Conservation (phyloP, 441 rosid genomes). For the Populus hybrid region DNA sequence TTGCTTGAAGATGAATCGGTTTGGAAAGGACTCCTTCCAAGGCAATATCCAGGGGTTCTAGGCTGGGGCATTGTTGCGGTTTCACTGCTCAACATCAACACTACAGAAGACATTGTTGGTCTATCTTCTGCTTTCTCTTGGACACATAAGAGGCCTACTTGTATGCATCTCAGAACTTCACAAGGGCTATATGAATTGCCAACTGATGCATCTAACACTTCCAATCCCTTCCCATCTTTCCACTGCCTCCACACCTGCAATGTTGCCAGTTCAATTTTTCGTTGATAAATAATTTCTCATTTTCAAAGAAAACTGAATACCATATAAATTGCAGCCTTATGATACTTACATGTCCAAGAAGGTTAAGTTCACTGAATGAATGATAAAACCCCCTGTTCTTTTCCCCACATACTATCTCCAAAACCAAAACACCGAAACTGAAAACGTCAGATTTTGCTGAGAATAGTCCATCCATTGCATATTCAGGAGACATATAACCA, state of each 20-base stretch:
- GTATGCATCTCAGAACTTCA: no score
- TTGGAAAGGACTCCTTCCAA: conserved; percentile 48
- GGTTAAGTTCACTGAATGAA: conserved; percentile 27
- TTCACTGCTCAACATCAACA: conserved; percentile 68
- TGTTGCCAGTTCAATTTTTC: not conserved
- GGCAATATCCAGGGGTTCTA: conserved; percentile 65
- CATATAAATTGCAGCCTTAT: not conserved
- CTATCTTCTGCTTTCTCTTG: no score
- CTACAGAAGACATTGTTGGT: conserved; percentile 34
- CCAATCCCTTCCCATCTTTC: not conserved
- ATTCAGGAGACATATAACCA: conserved; percentile 14
- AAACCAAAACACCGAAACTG: conserved; percentile 36
- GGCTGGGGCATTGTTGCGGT: conserved; percentile 51
- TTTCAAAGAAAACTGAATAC: not conserved
- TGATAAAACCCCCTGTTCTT: conserved; percentile 31
- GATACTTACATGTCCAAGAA: conserved; percentile 29
- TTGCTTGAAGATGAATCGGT: conserved; percentile 65
- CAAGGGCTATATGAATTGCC: no score
- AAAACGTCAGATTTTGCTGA: conserved; percentile 36
- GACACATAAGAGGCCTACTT: no score
- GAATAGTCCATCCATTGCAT: conserved; percentile 30
- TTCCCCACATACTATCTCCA: conserved; percentile 31
- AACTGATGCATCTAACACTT: no score
- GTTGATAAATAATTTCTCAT: not conserved
- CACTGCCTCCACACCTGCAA: conserved; percentile 49